These are phyloP conservation scores for Iris macrosiphon DNA, from an alignment of 106 monocot genomes.

Conservation along the genomic window DNA sequence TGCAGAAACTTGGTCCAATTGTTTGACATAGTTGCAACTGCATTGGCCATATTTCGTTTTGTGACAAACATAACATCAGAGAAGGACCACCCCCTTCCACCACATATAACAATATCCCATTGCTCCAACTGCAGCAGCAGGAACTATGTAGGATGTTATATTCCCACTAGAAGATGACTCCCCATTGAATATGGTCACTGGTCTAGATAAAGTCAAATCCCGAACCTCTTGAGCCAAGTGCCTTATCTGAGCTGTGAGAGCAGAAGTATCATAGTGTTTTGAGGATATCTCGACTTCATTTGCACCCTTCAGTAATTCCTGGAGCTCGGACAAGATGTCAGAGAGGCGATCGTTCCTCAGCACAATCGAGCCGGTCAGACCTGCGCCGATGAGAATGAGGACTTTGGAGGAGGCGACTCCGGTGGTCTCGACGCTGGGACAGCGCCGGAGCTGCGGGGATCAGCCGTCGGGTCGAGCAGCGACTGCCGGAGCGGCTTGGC, in stretches of 20 bases:
- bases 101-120: constrained; percentile 95
- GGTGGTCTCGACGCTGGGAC: no score
- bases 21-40: constrained; percentile 73
- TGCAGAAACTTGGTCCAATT: constrained; percentile 81
- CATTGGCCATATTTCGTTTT: constrained; percentile 86
- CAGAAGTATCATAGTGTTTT: constrained; percentile 38
- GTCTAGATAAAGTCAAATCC: constrained; percentile 66
- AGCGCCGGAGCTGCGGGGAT: no score
- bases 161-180: constrained; percentile 48
- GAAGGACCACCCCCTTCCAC: constrained; percentile 96
- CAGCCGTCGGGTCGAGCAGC: no score
- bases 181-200: constrained; percentile 66
- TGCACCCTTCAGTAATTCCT: constrained; percentile 47
- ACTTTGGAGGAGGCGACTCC: no score
- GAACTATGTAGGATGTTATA: constrained; percentile 62
- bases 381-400: no score
- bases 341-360: no score
- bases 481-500: no score
- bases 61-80: constrained; percentile 96
- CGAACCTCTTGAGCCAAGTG: constrained; percentile 82
- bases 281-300: constrained; percentile 35
- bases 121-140: constrained; percentile 88
- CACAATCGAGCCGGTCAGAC: no score
- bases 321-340: no score
- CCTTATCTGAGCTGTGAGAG: constrained; percentile 71